These are phyloP conservation scores for Mycena citricolor DNA, from an alignment of 1,284 basidiomycete species.

Conservation along the genomic window DNA sequence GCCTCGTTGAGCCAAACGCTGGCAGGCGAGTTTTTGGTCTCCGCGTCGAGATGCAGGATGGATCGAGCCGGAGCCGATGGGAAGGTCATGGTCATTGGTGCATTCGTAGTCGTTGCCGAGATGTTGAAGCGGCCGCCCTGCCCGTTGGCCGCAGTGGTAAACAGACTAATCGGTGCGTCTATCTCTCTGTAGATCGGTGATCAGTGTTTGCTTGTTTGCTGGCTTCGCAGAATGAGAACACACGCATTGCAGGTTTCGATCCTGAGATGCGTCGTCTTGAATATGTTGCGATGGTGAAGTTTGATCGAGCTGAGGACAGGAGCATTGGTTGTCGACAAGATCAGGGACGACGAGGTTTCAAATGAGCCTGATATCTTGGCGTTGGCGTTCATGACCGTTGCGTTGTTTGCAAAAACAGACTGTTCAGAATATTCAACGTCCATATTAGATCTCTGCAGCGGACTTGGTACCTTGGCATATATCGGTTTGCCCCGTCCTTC, in stretches of 20 bases:
- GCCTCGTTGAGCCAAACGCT: constrained; percentile 37
- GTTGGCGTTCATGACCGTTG: constrained; percentile 32
- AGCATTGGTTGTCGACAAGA: constrained; percentile 36
- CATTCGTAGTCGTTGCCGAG: constrained; percentile 35
- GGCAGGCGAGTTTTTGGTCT: constrained; percentile 39
- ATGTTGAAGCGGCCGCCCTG: constrained; percentile 33
- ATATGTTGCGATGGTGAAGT: constrained; percentile 27
- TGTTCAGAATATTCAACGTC: constrained; percentile 17
- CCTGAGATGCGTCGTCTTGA: constrained; percentile 27
- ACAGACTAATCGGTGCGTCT: constrained; percentile 23
- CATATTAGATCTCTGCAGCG: background rate
- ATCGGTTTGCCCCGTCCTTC: constrained; percentile 25
- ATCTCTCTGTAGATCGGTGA: constrained; percentile 21
- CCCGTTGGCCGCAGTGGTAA: constrained; percentile 16
- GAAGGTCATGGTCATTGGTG: constrained; percentile 34
- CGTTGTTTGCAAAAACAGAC: constrained; percentile 31
- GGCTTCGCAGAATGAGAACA: constrained; percentile 21
- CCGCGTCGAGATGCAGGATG: constrained; percentile 32
- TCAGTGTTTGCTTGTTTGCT: too few relatives aligned
- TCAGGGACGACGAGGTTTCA: constrained; percentile 33
- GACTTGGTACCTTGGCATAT: constrained; percentile 31
- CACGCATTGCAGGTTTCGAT: constrained; percentile 39
- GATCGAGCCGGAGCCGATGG: constrained; percentile 33
- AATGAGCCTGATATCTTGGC: constrained; percentile 37
- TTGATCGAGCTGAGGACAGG: constrained; percentile 34